A percentile compares a stretch with the other conserved stretches of the same genome.
Conservation (phyloP, 441 rosid species). For the Populus hybrid region DNA sequence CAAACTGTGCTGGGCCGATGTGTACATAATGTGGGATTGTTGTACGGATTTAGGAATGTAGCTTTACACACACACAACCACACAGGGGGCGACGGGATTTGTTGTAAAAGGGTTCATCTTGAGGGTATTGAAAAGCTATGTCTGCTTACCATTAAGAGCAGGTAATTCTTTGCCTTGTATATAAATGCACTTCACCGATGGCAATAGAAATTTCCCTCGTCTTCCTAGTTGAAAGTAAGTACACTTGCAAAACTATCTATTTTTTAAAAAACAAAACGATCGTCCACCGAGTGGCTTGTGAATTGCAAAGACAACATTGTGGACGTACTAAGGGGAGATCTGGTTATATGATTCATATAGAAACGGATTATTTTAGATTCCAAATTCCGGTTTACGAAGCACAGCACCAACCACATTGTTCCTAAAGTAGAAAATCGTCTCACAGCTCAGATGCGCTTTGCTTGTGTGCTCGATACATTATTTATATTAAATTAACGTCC, state of each 20-base stretch:
- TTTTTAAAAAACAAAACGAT: too few relatives aligned
- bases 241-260: not conserved
- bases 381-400: too few relatives aligned
- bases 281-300: too few relatives aligned
- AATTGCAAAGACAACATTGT: too few relatives aligned
- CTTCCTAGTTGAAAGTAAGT: not conserved
- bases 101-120: slow-evolving; percentile 24
- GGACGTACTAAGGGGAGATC: too few relatives aligned
- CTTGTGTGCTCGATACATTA: too few relatives aligned
- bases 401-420: not conserved
- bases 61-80: too few relatives aligned
- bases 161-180: slow-evolving; percentile 49
- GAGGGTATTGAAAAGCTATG: slow-evolving; percentile 19
- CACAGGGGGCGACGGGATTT: slow-evolving; percentile 18
- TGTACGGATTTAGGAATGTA: slow-evolving; percentile 24
- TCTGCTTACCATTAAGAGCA: slow-evolving; percentile 37
- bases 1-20: slow-evolving; percentile 1
- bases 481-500: too few relatives aligned
- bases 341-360: too few relatives aligned
- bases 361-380: too few relatives aligned
- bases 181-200: slow-evolving; percentile 38
- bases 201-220: slow-evolving; percentile 33
- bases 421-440: not conserved
- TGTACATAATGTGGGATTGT: slow-evolving; percentile 33
- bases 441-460: too few relatives aligned